Evolutionary conservation across 192 early-diverging fungal genomes (phyloP).

Genomic region (Backusella parvicylindrica): DNA sequence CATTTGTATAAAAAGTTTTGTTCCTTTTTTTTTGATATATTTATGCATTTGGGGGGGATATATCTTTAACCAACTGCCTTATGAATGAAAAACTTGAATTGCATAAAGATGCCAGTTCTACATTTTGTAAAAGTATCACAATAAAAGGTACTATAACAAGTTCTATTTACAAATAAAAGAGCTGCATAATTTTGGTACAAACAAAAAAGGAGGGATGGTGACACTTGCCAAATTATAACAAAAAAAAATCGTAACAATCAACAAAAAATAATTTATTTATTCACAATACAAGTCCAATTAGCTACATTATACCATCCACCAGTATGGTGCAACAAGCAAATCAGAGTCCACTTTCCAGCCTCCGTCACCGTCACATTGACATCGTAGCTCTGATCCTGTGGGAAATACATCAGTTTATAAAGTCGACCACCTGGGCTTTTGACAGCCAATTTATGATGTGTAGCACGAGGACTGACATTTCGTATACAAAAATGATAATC

Average conservation of each 20-base stretch:
- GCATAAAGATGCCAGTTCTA: too few species aligned
- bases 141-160: too few species aligned
- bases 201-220: neutral
- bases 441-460: slow-evolving; percentile 35
- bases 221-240: neutral
- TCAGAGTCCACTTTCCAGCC: slow-evolving; percentile 30
- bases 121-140: too few species aligned
- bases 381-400: slow-evolving; percentile 28
- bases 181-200: neutral
- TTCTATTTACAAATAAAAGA: neutral
- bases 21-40: neutral
- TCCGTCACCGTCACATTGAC: slow-evolving; percentile 19
- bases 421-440: slow-evolving; percentile 32
- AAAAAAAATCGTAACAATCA: neutral
- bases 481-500: slow-evolving; percentile 41
- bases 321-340: slow-evolving; percentile 25
- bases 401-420: slow-evolving; percentile 25
- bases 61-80: too few species aligned
- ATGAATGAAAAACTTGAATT: too few species aligned
- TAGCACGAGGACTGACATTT: neutral
- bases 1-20: neutral
- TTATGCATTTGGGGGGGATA: neutral
- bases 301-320: slow-evolving; percentile 32
- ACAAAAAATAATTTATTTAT: neutral
- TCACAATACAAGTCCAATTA: slow-evolving; percentile 26